Conservation (phyloP, 73 alveolate genomes). For the Symbiodinium natans region DNA sequence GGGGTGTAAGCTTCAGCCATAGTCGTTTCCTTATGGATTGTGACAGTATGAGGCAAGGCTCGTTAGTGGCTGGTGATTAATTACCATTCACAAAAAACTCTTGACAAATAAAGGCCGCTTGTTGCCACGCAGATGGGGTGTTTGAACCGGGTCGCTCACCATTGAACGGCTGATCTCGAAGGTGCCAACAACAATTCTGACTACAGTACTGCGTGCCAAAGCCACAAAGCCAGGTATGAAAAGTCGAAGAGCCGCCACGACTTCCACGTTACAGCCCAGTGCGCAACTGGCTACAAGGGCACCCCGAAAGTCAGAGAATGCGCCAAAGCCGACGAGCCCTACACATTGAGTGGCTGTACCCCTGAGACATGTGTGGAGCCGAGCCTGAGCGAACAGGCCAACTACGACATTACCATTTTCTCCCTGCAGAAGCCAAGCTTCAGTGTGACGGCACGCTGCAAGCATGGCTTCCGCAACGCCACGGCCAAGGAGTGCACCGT, state of each 20-base stretch:
- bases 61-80: no score
- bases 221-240: constrained; percentile 67
- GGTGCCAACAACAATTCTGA: no score
- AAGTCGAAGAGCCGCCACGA: constrained; percentile 21
- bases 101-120: no score
- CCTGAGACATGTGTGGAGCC: constrained; percentile 16
- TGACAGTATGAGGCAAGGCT: no score
- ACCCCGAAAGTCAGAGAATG: not conserved
- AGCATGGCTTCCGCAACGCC: constrained; percentile 10
- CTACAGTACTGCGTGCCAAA: no score
- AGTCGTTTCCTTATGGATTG: no score
- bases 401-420: constrained; percentile 18
- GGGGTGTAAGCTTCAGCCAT: no score
- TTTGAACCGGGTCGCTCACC: no score
- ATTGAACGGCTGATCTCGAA: no score
- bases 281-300: constrained; percentile 40
- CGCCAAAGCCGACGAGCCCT: constrained; percentile 22
- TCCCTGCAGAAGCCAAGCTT: constrained; percentile 74
- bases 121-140: no score
- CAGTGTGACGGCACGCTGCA: constrained; percentile 62
- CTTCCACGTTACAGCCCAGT: constrained; percentile 45
- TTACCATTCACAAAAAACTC: no score
- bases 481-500: not conserved
- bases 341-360: not conserved
- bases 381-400: not conserved